A percentile compares a stretch with the other conserved stretches of the same genome.
These are phyloP conservation scores for Aspergillus niger DNA, from an alignment of 2,329 filamentous ascomycete genomes.

Conservation along the genomic window DNA sequence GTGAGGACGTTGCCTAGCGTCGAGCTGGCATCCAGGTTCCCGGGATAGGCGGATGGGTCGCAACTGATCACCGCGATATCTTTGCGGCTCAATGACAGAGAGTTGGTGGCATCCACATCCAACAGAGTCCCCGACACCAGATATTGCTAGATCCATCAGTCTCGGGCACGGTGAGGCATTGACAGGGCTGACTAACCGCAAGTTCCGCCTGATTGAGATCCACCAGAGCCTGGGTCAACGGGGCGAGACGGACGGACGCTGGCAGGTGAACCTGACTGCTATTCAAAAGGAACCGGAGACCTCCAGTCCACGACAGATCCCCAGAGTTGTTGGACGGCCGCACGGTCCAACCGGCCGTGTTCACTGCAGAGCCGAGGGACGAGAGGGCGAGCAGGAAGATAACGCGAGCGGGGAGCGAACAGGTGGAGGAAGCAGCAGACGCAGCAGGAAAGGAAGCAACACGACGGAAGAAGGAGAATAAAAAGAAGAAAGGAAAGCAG, in stretches of 20 bases:
- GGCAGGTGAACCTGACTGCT: conserved; percentile 25
- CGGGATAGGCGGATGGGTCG: conserved; percentile 42
- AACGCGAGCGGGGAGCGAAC: conserved; percentile 13
- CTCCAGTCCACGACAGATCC: conserved; percentile 25
- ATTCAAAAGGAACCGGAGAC: conserved; percentile 27
- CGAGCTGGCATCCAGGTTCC: conserved; percentile 37
- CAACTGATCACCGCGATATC: conserved; percentile 47
- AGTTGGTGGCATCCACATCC: conserved; percentile 33
- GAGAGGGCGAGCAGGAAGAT: conserved; percentile 17
- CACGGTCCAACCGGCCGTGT: conserved; percentile 25
- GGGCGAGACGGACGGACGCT: conserved; percentile 23
- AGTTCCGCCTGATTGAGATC: conserved; percentile 21
- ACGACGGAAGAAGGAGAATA: conserved; percentile 9
- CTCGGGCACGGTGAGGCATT: background rate
- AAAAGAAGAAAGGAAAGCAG: conserved; percentile 2
- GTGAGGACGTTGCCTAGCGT: conserved; percentile 38
- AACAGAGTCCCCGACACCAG: conserved; percentile 31
- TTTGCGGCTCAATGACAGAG: conserved; percentile 25
- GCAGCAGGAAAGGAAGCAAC: conserved; percentile 6
- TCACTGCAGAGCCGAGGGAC: conserved; percentile 18
- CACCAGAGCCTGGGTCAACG: conserved; percentile 30
- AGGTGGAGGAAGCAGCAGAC: background rate
- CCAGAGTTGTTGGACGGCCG: conserved; percentile 34
- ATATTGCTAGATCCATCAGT: conserved; percentile 26
- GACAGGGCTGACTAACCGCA: conserved; percentile 24